Conservation (phyloP, 345 rosid species). For the Nephelium lappaceum region DNA sequence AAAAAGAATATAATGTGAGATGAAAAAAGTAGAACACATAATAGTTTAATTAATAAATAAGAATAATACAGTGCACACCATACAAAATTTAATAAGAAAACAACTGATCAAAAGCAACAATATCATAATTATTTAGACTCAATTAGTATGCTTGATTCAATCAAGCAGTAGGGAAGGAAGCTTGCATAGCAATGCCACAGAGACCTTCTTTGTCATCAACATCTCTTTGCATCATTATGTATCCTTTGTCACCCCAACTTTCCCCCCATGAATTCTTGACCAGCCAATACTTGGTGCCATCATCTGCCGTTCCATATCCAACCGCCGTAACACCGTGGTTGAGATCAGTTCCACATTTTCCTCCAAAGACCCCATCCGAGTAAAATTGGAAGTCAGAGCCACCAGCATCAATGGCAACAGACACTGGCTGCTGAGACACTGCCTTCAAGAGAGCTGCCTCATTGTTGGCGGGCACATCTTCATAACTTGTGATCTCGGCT, state of each 20-base stretch:
- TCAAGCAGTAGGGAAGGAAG: constrained; percentile 19
- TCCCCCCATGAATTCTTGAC: constrained; percentile 34
- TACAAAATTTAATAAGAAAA: too few relatives aligned
- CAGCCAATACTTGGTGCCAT: constrained; percentile 30
- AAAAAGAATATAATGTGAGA: too few relatives aligned
- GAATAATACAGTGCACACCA: too few relatives aligned
- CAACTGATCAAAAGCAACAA: too few relatives aligned
- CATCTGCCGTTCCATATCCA: constrained; percentile 14
- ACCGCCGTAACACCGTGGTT: constrained; percentile 26
- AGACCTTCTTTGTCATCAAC: constrained; percentile 11
- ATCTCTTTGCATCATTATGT: constrained; percentile 27
- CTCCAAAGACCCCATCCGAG: constrained; percentile 17
- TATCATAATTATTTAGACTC: too few relatives aligned
- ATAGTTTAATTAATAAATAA: too few relatives aligned
- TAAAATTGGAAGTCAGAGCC: constrained; percentile 25
- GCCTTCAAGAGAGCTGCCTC: constrained; percentile 32
- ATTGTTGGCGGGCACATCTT: constrained; percentile 22
- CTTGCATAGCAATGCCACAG: constrained; percentile 26
- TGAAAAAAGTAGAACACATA: too few relatives aligned
- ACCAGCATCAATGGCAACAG: constrained; percentile 32
- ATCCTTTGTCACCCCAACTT: constrained; percentile 24
- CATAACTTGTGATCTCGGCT: constrained; percentile 23
- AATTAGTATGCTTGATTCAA: neutral
- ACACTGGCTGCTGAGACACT: constrained; percentile 19
- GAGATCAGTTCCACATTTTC: constrained; percentile 21